A percentile compares a stretch with the other conserved stretches of the same genome.
phyloP scores from a whole-genome alignment of 2,329 filamentous ascomycete genomes.

The Alternaria angustiovoidea region DNA sequence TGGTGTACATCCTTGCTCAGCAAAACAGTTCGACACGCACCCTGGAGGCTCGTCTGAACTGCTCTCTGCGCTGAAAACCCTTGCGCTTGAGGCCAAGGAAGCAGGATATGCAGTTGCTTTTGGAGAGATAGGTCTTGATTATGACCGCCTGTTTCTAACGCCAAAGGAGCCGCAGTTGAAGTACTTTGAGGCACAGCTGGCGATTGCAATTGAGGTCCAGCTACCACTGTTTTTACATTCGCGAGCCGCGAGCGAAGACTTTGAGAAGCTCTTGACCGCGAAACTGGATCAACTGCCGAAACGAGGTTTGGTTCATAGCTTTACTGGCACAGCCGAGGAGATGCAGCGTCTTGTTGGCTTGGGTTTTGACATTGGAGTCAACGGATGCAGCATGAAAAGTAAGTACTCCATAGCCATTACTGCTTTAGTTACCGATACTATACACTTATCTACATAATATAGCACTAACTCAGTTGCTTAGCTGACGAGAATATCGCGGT shows the following conservation, averaged over 20 bases:
- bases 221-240: slow-evolving; percentile 93
- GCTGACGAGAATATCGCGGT: slow-evolving; percentile 78
- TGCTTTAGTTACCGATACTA: slow-evolving; percentile 2
- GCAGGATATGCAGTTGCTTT: slow-evolving; percentile 76
- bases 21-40: slow-evolving; percentile 75
- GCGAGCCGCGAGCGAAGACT: slow-evolving; percentile 84
- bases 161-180: slow-evolving; percentile 80
- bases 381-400: slow-evolving; percentile 94
- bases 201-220: slow-evolving; percentile 77
- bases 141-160: slow-evolving; percentile 87
- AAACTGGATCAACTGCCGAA: slow-evolving; percentile 72
- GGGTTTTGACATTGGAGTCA: slow-evolving; percentile 91
- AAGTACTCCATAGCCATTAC: slow-evolving; percentile 3
- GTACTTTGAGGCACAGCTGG: slow-evolving; percentile 84
- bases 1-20: slow-evolving; percentile 92
- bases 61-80: slow-evolving; percentile 66
- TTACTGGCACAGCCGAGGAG: slow-evolving; percentile 87
- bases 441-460: neutral
- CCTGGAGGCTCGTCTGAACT: slow-evolving; percentile 65
- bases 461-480: slow-evolving; percentile 8
- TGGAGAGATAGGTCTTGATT: slow-evolving; percentile 95
- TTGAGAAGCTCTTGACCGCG: slow-evolving; percentile 69
- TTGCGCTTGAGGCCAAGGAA: slow-evolving; percentile 69
- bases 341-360: slow-evolving; percentile 81
- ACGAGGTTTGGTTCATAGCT: slow-evolving; percentile 89